Conservation (phyloP, 192 early-diverging fungal genomes). For the Paraglomus occultum region DNA sequence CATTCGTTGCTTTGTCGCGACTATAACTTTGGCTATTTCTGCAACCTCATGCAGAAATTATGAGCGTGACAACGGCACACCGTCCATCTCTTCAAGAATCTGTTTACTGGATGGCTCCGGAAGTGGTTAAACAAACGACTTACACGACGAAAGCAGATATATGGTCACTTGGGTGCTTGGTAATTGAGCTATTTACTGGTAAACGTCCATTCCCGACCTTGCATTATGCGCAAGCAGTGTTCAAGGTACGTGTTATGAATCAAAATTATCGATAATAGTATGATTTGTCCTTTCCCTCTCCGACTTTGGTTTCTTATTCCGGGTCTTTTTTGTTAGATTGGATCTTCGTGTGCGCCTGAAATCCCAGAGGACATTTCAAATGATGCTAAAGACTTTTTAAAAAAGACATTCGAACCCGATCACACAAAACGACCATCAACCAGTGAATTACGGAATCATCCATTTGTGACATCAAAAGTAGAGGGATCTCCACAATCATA, state of each 20-base stretch:
- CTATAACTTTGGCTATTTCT: background rate
- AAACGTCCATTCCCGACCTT: constrained; percentile 86
- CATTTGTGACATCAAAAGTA: no score
- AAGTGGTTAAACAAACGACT: constrained; percentile 89
- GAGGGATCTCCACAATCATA: no score
- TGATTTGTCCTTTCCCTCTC: no score
- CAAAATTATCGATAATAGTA: no score
- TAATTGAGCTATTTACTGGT: constrained; percentile 98
- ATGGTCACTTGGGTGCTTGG: constrained; percentile 92
- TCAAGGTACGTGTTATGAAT: no score
- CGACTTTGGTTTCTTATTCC: constrained; percentile 47
- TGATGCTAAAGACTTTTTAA: constrained; percentile 73
- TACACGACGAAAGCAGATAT: constrained; percentile 93
- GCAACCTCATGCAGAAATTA: constrained; percentile 22
- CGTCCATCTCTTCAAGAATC: constrained; percentile 90
- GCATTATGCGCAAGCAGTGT: constrained; percentile 82
- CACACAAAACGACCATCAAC: no score
- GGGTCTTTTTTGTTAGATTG: constrained; percentile 73
- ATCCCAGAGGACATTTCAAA: constrained; percentile 73
- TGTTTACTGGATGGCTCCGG: constrained; percentile 99
- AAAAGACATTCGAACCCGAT: constrained; percentile 73
- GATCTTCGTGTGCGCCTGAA: constrained; percentile 77
- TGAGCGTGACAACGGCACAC: constrained; percentile 32
- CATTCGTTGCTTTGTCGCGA: background rate
- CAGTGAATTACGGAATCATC: no score